A percentile compares a stretch with the other conserved stretches of the same genome.
phyloP scores from a whole-genome alignment of 805 yeast genomes.

The Isabelozyma rhagii region DNA sequence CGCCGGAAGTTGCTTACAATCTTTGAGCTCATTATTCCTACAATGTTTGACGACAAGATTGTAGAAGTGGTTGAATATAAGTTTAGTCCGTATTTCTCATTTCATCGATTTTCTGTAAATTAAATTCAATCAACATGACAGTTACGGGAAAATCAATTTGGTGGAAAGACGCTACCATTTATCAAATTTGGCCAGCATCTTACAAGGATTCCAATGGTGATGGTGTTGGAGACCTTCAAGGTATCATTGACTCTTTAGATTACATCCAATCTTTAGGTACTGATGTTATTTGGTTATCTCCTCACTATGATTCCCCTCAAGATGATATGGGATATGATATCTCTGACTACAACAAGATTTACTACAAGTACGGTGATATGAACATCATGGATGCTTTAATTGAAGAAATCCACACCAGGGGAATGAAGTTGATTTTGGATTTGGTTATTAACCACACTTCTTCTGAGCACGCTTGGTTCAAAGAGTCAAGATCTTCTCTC shows the following conservation, averaged over 20 bases:
- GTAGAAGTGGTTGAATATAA: neutral
- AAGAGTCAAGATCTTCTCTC: slow-evolving; percentile 45
- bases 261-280: slow-evolving; percentile 44
- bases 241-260: slow-evolving; percentile 45
- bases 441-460: slow-evolving; percentile 54
- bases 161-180: slow-evolving; percentile 52
- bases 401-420: slow-evolving; percentile 40
- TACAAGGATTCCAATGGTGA: slow-evolving; percentile 52
- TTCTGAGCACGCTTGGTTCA: slow-evolving; percentile 49
- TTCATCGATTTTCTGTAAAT: neutral
- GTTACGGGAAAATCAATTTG: slow-evolving; percentile 13
- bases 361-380: slow-evolving; percentile 47
- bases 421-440: slow-evolving; percentile 46
- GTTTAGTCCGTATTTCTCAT: neutral
- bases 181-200: slow-evolving; percentile 55
- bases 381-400: slow-evolving; percentile 45
- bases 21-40: neutral
- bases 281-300: slow-evolving; percentile 52
- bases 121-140: neutral
- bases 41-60: neutral
- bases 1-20: neutral
- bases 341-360: slow-evolving; percentile 45
- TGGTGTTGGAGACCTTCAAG: slow-evolving; percentile 51
- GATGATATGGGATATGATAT: slow-evolving; percentile 59
- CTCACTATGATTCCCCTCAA: slow-evolving; percentile 52